These are phyloP conservation scores for Monosporascus ibericus DNA, from an alignment of 2,329 filamentous ascomycete species.

Conservation along the genomic window DNA sequence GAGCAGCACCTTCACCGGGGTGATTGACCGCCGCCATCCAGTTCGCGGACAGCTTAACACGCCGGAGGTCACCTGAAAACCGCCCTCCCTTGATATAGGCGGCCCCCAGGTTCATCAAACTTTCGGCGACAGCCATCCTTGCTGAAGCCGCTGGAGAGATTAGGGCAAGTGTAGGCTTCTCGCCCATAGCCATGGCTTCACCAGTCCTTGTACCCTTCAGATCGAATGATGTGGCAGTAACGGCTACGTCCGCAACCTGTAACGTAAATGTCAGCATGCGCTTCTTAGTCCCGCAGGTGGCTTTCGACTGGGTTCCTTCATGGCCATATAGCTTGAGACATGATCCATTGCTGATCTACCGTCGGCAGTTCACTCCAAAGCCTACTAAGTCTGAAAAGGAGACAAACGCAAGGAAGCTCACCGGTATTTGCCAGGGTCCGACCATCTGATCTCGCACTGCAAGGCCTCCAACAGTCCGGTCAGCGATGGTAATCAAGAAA, in stretches of 20 bases:
- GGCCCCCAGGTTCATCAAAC: slow-evolving; percentile 86
- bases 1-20: slow-evolving; percentile 81
- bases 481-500: slow-evolving; percentile 94
- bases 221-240: slow-evolving; percentile 77
- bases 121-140: slow-evolving; percentile 93
- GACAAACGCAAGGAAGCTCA: no score
- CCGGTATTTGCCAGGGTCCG: slow-evolving; percentile 90
- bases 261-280: no score
- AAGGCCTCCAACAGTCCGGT: slow-evolving; percentile 84
- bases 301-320: no score
- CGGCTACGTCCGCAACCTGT: slow-evolving; percentile 75
- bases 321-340: no score
- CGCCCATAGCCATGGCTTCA: slow-evolving; percentile 79
- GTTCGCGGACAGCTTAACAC: slow-evolving; percentile 87
- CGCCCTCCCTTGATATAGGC: slow-evolving; percentile 39
- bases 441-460: slow-evolving; percentile 92
- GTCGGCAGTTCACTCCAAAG: no score
- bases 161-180: slow-evolving; percentile 58
- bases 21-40: slow-evolving; percentile 99
- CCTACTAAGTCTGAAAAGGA: no score
- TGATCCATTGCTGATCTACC: no score
- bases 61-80: slow-evolving; percentile 59
- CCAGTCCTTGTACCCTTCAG: slow-evolving; percentile 63
- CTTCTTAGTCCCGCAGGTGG: no score
- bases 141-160: slow-evolving; percentile 88